Percentiles rank a stretch among this genome's conserved stretches.
Evolutionary conservation across 1,284 basidiomycete genomes (phyloP).

Genomic region (Athelia psychrophila): DNA sequence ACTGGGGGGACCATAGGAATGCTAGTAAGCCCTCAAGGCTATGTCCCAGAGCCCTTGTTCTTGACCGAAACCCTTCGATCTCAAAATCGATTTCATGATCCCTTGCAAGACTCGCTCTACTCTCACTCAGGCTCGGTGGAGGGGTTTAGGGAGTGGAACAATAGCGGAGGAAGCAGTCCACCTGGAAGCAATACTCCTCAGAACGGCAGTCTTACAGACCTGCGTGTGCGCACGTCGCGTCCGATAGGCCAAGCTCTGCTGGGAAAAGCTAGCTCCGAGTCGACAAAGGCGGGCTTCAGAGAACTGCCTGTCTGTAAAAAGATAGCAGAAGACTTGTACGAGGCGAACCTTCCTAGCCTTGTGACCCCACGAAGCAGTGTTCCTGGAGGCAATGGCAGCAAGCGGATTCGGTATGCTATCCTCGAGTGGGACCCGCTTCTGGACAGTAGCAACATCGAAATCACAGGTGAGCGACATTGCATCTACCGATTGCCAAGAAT

Average conservation of each 20-base stretch:
- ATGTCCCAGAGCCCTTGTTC: constrained; percentile 87
- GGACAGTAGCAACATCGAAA: constrained; percentile 87
- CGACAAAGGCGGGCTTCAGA: constrained; percentile 7
- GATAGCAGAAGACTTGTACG: constrained; percentile 59
- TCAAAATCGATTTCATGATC: constrained; percentile 85
- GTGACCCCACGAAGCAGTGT: constrained; percentile 71
- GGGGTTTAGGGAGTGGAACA: constrained; percentile 70
- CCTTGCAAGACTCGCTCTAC: constrained; percentile 75
- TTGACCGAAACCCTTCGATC: constrained; percentile 78
- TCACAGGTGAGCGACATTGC: constrained; percentile 47
- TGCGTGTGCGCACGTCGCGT: constrained; percentile 69
- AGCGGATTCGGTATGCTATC: constrained; percentile 78
- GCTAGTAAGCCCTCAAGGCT: constrained; percentile 77
- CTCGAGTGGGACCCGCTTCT: constrained; percentile 86
- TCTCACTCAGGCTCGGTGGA: constrained; percentile 71
- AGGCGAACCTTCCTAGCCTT: constrained; percentile 67
- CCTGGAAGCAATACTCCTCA: constrained; percentile 14
- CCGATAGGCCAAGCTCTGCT: constrained; percentile 54
- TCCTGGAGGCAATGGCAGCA: constrained; percentile 55
- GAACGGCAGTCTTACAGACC: constrained; percentile 26
- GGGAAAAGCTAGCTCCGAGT: constrained; percentile 23
- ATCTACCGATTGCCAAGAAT: constrained; percentile 2
- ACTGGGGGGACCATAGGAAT: constrained; percentile 87
- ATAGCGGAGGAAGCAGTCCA: constrained; percentile 53
- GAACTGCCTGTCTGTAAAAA: constrained; percentile 46